Evolutionary conservation across 192 early-diverging fungal species (phyloP), one percentile per base, ranked within the genome.

Genomic region (Ambispora gerdemannii): DNA sequence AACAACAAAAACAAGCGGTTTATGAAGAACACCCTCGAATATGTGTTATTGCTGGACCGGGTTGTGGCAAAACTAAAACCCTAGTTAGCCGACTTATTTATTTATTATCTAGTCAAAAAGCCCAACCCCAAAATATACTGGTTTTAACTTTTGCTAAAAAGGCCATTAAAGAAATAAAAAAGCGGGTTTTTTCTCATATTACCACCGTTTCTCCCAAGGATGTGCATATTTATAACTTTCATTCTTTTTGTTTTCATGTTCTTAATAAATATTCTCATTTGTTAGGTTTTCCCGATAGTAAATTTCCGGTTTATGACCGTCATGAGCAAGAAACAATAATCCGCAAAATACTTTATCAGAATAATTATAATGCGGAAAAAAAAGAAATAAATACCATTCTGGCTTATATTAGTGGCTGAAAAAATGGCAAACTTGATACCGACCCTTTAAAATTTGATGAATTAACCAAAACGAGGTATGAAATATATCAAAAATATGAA

Each of bases 111-210:
- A 4, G 55, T 1, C 1, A 58, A 58, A 58, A 58, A 58, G 6
- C 6, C 6, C 6, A 1, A 1, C 55, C 55, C 2, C 55, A 58
- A 58, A 58, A 4, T 58, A 58, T 58, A 2, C 27, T 58, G 6
- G 55, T 58, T 58, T 58, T 58, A 58, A 58, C 55, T 58, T 58
- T 58, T 58, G 55, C 55, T 4, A 58, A 58, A n/a, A n/a, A n/a
- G n/a, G n/a, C n/a, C n/a, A n/a, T n/a, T n/a, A n/a, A n/a, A n/a
- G n/a, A n/a, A n/a, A 58, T 58, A 3, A 58, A 58, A 58, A 58
- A 58, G 27, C n/a, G 55, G 4, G 55, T 58, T 58, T 58, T 58
- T 58, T 58, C 55, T 58, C 6, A 58, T 4, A 4, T 58, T 58
- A 58, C 55, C 3, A 58, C 55, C 2, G 55, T 58, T 4, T 58